Evolutionary conservation across 192 early-diverging fungal genomes (phyloP), one percentile per base, ranked within the genome.

Genomic region (Coemansia javaensis): DNA sequence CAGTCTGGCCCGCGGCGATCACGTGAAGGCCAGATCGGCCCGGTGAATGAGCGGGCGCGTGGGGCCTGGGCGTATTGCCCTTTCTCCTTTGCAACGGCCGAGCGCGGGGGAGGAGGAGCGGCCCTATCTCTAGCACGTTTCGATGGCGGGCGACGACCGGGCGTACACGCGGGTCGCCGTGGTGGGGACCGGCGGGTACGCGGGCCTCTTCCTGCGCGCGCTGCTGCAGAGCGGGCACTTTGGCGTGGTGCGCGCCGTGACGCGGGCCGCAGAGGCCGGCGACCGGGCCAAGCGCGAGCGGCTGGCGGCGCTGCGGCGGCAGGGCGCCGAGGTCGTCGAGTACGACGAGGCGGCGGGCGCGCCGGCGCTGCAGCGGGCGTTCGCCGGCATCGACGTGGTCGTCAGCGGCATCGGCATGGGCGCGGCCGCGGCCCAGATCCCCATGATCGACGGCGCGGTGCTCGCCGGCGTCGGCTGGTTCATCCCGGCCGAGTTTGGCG

Each of bases 401-500:
- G 31, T 72, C 33, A 72, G 68, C 31, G 61, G 53, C 4, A 56
- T 72, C 15, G 49, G 48, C 7, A 17, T 72, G 10, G 17, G 44
- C 0, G 68, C 47, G 18, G 44, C 60, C 20, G 8, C 40, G 13
- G 42, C 23, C 31, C 68, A 72, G 41, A 47, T 64, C 4, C 31
- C 47, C 3, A 72, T 72, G 68, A 49, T 64, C 20, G 68, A 72
- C 45, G 68, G 61, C 1, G 68, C 61, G 2, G 17, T 72, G 2
- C 47, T 34, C 2, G 61, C 68, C 0, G 62, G 61, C 12, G 68
- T 60, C 37, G 50, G 45, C 57, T 72, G 68, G 68, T 72, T 72
- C 32, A 50, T 72, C 9, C 68, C 68, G n/a, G 64, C 68, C 11
- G 68, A 63, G 61, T 72, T 48, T 34, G 68, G 61, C 33, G 61